Conservation (phyloP, 2,329 filamentous ascomycete genomes). For the Calonectria henricotiae region DNA sequence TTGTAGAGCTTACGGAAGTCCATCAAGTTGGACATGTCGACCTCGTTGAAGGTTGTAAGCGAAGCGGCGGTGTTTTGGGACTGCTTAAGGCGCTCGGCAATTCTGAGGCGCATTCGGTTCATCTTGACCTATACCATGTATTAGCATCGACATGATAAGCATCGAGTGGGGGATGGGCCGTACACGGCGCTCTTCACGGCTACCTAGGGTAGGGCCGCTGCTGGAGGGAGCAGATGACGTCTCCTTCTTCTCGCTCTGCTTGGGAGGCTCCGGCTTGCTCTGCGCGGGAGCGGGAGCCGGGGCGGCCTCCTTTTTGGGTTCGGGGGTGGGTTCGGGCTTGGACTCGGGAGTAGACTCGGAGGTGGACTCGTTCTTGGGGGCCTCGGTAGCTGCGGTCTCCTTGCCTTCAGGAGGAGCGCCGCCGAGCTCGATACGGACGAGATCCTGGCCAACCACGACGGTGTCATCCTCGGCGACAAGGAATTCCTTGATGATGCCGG, state of each 20-base stretch:
- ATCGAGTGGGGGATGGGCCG: conserved; percentile 54
- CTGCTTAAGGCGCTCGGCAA: conserved; percentile 98
- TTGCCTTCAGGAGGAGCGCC: conserved; percentile 65
- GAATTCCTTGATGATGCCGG: conserved; percentile 93
- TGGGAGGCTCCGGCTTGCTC: conserved; percentile 48
- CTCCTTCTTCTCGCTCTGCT: conserved; percentile 52
- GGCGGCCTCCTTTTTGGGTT: conserved; percentile 57
- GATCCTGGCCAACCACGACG: conserved; percentile 92
- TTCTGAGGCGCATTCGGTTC: conserved; percentile 99
- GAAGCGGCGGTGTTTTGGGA: conserved; percentile 99
- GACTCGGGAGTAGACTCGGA: conserved; percentile 52
- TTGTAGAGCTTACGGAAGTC: conserved; percentile 98
- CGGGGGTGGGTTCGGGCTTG: conserved; percentile 53
- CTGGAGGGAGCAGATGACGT: conserved; percentile 42
- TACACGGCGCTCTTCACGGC: conserved; percentile 90
- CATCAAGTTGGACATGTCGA: conserved; percentile 98
- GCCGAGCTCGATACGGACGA: conserved; percentile 89
- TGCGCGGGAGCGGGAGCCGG: conserved; percentile 46
- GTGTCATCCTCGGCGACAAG: conserved; percentile 95
- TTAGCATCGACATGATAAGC: conserved; percentile 28
- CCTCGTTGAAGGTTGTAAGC: conserved; percentile 98
- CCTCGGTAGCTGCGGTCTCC: conserved; percentile 53
- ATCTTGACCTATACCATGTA: conserved; percentile 85
- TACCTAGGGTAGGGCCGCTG: conserved; percentile 70
- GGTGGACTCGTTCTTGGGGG: conserved; percentile 48